Percentiles rank a stretch among this genome's conserved stretches.
These are phyloP conservation scores for Peronospora farinosa DNA, from an alignment of 352 stramenopile genomes.

Conservation along the genomic window DNA sequence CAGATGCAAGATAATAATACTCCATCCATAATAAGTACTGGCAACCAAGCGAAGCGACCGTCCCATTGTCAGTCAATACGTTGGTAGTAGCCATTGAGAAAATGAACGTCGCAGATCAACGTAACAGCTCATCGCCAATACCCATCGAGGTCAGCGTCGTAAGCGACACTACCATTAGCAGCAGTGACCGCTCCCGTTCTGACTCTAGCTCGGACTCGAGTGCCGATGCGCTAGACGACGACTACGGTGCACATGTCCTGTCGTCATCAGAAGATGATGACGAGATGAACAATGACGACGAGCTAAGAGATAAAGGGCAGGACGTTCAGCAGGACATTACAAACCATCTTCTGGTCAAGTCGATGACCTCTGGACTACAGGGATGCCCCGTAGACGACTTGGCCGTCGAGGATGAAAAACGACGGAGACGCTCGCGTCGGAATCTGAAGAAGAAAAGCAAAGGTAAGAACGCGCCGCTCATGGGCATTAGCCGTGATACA, in stretches of 20 bases:
- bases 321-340: constrained; percentile 18
- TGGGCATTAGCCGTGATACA: constrained; percentile 41
- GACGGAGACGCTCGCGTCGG: constrained; percentile 40
- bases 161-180: constrained; percentile 40
- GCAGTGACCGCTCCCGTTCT: constrained; percentile 26
- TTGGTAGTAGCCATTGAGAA: constrained; percentile 18
- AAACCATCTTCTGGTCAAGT: constrained; percentile 51
- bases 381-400: constrained; percentile 74
- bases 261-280: constrained; percentile 37
- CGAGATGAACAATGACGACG: constrained; percentile 27
- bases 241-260: constrained; percentile 33
- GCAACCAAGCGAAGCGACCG: constrained; percentile 14
- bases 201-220: constrained; percentile 30
- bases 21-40: constrained; percentile 14
- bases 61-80: constrained; percentile 18
- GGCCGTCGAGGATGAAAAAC: constrained; percentile 72
- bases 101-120: constrained; percentile 8
- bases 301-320: constrained; percentile 12
- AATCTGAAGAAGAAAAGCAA: constrained; percentile 36
- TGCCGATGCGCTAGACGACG: constrained; percentile 29
- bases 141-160: constrained; percentile 25
- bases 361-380: constrained; percentile 57
- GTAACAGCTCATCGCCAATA: constrained; percentile 3
- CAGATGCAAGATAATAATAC: constrained; percentile 14
- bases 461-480: constrained; percentile 38